Base-by-base conservation (phyloP, 1,284 basidiomycete genomes). In the Exobasidium cylindrosporum region DNA sequence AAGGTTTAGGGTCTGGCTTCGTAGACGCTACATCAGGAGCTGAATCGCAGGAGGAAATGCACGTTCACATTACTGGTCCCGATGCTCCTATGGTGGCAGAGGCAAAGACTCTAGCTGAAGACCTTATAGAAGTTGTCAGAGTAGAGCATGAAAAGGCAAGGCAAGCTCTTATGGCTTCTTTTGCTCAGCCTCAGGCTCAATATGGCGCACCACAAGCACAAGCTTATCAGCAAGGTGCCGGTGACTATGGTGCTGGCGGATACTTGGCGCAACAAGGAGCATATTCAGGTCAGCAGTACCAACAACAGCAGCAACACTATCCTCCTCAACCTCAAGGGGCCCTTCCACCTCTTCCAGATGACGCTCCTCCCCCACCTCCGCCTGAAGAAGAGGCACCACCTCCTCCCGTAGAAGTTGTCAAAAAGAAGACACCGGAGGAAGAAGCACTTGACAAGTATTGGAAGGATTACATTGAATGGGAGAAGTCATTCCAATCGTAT, bases 1-100 rank as follows among this genome's bases (percentile, higher is more conserved):
- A 97, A 81, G 95, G 95, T 11, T 71, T 88, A 17, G 96, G 96
- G 0, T 95, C 92, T 21, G 96, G 95, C 0, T 98, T 96, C 80
- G 87, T 95, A 69, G 95, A 98, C 77, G 88, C 88, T 72, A 95
- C 97, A 68, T 96, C 93, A 0, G 91, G 92, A 0, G 84, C 87
- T 70, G 94, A 97, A 82, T 86, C 87, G 50, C 89, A 91, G 62
- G 94, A 97, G 76, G 90, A 92, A 0, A 90, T 96, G 86, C 92
- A 94, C 80, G 70, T 79, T 30, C 60, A 66, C 35, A 67, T 76
- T 31, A 64, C 70, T 1, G 73, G 76, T 4, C 76, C 74, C 4
- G 75, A 77, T 35, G 72, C 74, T 28, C 65, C 62, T 10, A 63
- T 68, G 62, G 64, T 79, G 35, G 57, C 67, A 31, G 70, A 67